Base-by-base conservation (phyloP, 208 protist species). In the Leishmania tarentolae region DNA sequence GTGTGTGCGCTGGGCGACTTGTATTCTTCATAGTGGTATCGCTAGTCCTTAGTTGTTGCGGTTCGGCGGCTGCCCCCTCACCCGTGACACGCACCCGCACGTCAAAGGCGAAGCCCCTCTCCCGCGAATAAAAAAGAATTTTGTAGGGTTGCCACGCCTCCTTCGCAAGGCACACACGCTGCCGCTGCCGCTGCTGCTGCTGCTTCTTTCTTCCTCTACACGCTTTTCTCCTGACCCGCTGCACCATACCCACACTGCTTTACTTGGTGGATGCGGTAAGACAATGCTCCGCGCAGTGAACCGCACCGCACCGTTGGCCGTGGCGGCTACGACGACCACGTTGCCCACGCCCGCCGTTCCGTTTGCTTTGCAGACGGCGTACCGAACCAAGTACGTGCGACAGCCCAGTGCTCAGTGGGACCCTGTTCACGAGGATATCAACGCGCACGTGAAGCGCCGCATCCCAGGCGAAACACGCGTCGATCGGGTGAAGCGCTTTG, bases 381-480 rank as follows among this genome's bases (percentile, higher is more conserved):
- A 78, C 35, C 88, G 93, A n/a, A 86, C 76, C 57, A 97, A 97
- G 87, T 97, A 93, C 82, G 90, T 96, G 50, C 84, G 91, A 13
- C 92, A 95, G 86, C 94, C 94, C 35, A 94, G 87, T 75, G 83
- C 94, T 5, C 86, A 97, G 66, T 97, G 94, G 92, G 94, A 97
- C 80, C 90, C 94, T 17, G 82, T 94, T 2, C 94, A 97, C 86
- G 94, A 97, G 86, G 94, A 97, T 74, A 97, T 97, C 76, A 96
- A 97, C 87, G 94, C 92, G 0, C 94, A 97, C 81, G 94, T 97
- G 69, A 97, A 97, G 88, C 93, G 94, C 82, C 91, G 94, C 78
- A 96, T 97, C 85, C 94, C 94, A 9, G 94, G 94, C n/a, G 94
- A 97, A 78, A 97, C 94, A 5, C 94, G 94, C 21, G 91, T 95